A percentile compares a stretch with the other conserved stretches of the same genome.
phyloP scores from a whole-genome alignment of 768 basidiomycete species.

The Collybia nuda region DNA sequence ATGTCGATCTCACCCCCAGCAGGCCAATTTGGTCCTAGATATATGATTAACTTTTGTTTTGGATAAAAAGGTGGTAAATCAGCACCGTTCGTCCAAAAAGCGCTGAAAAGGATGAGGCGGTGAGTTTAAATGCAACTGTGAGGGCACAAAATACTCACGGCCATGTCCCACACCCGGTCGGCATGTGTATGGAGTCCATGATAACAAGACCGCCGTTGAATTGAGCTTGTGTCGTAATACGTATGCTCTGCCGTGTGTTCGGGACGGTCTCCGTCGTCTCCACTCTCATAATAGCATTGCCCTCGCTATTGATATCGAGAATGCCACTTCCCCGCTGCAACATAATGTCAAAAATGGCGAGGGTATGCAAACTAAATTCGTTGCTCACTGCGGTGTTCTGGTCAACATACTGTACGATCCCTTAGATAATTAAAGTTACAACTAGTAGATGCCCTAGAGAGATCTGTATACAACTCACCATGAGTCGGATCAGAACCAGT shows the following conservation, averaged over 20 bases:
- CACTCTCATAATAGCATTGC: conserved; percentile 85
- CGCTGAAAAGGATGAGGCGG: conserved; percentile 23
- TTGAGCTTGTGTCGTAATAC: conserved; percentile 63
- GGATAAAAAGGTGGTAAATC: too few species aligned
- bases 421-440: conserved; percentile 14
- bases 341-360: background rate
- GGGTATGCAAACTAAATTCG: too few species aligned
- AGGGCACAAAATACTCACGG: conserved; percentile 42
- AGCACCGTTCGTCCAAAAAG: conserved; percentile 49
- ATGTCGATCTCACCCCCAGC: conserved; percentile 78
- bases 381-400: conserved; percentile 54
- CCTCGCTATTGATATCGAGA: conserved; percentile 61
- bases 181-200: conserved; percentile 88
- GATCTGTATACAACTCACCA: conserved; percentile 35
- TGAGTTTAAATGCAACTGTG: background rate
- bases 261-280: conserved; percentile 78
- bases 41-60: conserved; percentile 11
- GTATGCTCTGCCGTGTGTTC: conserved; percentile 71
- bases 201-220: conserved; percentile 73
- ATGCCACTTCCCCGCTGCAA: conserved; percentile 56
- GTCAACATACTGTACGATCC: conserved; percentile 64
- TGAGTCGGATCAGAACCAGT: conserved; percentile 72
- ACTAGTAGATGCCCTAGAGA: background rate
- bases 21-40: conserved; percentile 62
- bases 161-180: conserved; percentile 88